Base-by-base conservation (phyloP, 805 yeast species). In the Pichia manshurica region DNA sequence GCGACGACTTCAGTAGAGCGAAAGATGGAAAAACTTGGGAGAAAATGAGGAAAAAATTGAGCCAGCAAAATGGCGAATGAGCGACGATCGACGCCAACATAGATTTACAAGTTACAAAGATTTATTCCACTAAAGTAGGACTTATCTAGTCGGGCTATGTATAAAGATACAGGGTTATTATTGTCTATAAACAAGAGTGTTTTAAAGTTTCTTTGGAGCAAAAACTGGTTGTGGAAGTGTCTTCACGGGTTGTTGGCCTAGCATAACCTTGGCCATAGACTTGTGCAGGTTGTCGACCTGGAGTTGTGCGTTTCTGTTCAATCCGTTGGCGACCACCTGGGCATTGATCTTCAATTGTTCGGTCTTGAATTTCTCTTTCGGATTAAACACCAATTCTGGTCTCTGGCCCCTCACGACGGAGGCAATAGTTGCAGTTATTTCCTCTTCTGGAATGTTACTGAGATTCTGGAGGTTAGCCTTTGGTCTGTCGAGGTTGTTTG, bases 231-330 rank as follows among this genome's bases (percentile, higher is more conserved):
- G 50, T 33, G 67, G 67, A 13, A 63, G 47, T 2, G 54, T 44
- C 3, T 46, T 51, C 9, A 63, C 33, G 3, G 50, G 45, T 3
- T 47, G 46, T n/a, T 55, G 44, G 22, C 62, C 66, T 5, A 52
- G 38, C 15, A 55, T 37, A 5, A 57, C 59, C 5, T 45, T 46
- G 1, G 55, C 53, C 46, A 63, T 47, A 1, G 45, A 13, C 7
- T 34, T 32, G 44, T 59, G 62, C 34, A 59, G 32, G 31, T 53
- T 48, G 42, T 56, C 64, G 16, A 63, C 66, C 39, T 64, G 59
- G 28, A 63, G 42, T 43, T 63, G 68, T 5, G 67, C 53, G 33
- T 64, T 64, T 22, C 56, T 51, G 46, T 63, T 64, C 45, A 64
- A 49, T 3, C 59, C 56, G 46, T 64, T 60, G 9, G 58, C 58